Percentiles rank a stretch among this genome's conserved stretches.
Evolutionary conservation across 2,329 filamentous ascomycete species (phyloP).

Genomic region (Neofusicoccum ribis): DNA sequence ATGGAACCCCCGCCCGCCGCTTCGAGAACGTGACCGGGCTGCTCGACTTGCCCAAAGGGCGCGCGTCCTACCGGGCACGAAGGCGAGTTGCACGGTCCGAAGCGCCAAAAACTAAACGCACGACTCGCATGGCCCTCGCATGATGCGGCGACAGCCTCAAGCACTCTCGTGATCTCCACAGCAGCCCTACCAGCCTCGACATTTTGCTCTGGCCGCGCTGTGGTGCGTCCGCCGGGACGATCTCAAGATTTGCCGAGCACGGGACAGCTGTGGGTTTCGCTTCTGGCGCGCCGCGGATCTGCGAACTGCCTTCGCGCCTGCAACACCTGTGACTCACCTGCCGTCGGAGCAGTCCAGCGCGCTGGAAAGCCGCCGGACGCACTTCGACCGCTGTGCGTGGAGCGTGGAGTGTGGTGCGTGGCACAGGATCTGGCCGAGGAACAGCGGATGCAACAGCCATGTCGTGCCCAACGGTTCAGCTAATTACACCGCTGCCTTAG

Average conservation of each 20-base stretch:
- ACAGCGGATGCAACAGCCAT: neutral
- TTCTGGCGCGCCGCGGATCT: neutral
- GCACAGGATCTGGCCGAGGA: neutral
- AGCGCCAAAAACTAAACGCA: neutral
- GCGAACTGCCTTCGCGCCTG: neutral
- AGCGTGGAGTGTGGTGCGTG: slow-evolving; percentile 9
- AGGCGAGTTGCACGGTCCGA: neutral
- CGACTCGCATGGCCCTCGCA: slow-evolving; percentile 6
- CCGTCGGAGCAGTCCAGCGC: neutral
- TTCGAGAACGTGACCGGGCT: slow-evolving; percentile 10
- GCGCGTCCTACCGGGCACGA: neutral
- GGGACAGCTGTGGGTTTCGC: slow-evolving; percentile 13
- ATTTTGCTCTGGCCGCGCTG: neutral
- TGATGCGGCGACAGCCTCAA: slow-evolving; percentile 11
- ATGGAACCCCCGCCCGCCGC: neutral
- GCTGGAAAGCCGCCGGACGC: neutral
- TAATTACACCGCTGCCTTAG: slow-evolving; percentile 8
- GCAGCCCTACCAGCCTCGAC: slow-evolving; percentile 16
- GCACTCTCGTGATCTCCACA: neutral
- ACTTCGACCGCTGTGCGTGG: slow-evolving; percentile 3
- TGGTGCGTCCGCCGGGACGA: slow-evolving; percentile 13
- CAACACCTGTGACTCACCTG: neutral
- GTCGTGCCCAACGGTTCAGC: slow-evolving; percentile 7
- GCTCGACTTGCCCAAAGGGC: slow-evolving; percentile 9
- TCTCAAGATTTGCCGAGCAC: slow-evolving; percentile 16